phyloP scores from a whole-genome alignment of 805 yeast genomes.

The Candida nemodendra region DNA sequence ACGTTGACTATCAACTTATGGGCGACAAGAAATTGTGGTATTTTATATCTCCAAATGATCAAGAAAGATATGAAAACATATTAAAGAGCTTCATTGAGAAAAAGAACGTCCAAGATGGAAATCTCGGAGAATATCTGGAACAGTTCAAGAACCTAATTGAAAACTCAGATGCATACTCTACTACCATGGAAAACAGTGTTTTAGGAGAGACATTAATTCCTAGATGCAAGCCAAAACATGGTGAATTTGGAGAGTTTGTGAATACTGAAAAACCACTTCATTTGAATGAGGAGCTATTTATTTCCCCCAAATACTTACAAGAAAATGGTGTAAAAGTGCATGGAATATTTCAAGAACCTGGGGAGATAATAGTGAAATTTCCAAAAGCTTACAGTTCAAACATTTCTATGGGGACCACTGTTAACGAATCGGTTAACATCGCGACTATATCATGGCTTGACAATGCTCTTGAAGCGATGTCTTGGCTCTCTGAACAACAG shows the following conservation, averaged over 20 bases:
- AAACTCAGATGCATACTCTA: conserved; percentile 18
- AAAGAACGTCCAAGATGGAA: conserved; percentile 8
- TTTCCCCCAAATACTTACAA: conserved; percentile 50
- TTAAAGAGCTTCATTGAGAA: conserved; percentile 16
- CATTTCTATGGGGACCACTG: conserved; percentile 53
- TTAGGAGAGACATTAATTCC: conserved; percentile 9
- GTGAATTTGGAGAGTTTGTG: conserved; percentile 28
- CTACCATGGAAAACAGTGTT: conserved; percentile 26
- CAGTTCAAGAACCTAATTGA: conserved; percentile 9
- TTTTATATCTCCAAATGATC: conserved; percentile 56
- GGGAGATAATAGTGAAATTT: conserved; percentile 57
- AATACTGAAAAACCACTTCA: conserved; percentile 10
- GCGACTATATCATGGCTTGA: conserved; percentile 58
- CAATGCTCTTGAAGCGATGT: conserved; percentile 45
- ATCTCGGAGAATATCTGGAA: conserved; percentile 1
- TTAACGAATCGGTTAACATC: conserved; percentile 56
- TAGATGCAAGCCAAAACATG: conserved; percentile 33
- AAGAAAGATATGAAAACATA: conserved; percentile 48
- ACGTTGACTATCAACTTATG: conserved; percentile 50
- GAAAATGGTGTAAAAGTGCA: conserved; percentile 47
- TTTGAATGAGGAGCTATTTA: conserved; percentile 43
- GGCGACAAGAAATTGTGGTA: conserved; percentile 63
- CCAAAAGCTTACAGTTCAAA: conserved; percentile 54
- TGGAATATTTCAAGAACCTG: conserved; percentile 55
- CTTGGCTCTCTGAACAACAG: conserved; percentile 49